Evolutionary conservation across 176 grass and related monocot genomes (phyloP).

Genomic region (Luzula sylvatica): DNA sequence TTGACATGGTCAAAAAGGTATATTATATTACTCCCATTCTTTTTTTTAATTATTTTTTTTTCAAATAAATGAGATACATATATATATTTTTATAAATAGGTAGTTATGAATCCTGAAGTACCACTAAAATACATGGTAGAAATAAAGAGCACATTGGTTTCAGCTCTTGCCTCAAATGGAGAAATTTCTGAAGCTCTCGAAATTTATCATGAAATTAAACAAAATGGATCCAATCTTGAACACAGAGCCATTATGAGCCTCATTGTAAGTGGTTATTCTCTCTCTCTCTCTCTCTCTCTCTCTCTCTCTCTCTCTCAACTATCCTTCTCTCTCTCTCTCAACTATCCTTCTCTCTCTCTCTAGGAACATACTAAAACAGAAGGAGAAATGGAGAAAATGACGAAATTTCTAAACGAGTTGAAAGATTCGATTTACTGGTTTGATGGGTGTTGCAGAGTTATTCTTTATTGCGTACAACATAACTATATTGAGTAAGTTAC

Average conservation of each 20-base stretch:
- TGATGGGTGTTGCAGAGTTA: slow-evolving; percentile 59
- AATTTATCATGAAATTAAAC: slow-evolving; percentile 63
- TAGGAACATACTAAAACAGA: slow-evolving; percentile 69
- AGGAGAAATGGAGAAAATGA: slow-evolving; percentile 67
- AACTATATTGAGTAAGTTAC: slow-evolving; percentile 62
- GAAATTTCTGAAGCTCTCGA: slow-evolving; percentile 50
- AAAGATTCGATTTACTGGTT: slow-evolving; percentile 57
- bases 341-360: slow-evolving; percentile 16
- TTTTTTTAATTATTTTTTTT: too few species aligned
- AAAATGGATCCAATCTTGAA: slow-evolving; percentile 45
- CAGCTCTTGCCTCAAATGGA: slow-evolving; percentile 64
- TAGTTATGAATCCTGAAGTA: slow-evolving; percentile 57
- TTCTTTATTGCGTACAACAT: slow-evolving; percentile 58
- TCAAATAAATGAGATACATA: slow-evolving; percentile 1
- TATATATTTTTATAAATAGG: slow-evolving; percentile 27
- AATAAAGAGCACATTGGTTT: slow-evolving; percentile 54
- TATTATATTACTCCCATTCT: slow-evolving; percentile 15
- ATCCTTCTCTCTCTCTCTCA: slow-evolving; percentile 12
- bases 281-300: too few species aligned
- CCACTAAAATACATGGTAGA: slow-evolving; percentile 36
- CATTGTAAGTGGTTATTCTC: slow-evolving; percentile 82
- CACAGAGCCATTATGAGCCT: slow-evolving; percentile 51
- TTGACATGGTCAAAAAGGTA: slow-evolving; percentile 94
- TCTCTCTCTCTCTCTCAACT: slow-evolving; percentile 9
- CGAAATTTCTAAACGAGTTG: slow-evolving; percentile 54